Percentiles rank a stretch among this genome's conserved stretches.
These are phyloP conservation scores for Diophrys sp. DNA, from an alignment of 73 alveolate genomes.

Conservation along the genomic window DNA sequence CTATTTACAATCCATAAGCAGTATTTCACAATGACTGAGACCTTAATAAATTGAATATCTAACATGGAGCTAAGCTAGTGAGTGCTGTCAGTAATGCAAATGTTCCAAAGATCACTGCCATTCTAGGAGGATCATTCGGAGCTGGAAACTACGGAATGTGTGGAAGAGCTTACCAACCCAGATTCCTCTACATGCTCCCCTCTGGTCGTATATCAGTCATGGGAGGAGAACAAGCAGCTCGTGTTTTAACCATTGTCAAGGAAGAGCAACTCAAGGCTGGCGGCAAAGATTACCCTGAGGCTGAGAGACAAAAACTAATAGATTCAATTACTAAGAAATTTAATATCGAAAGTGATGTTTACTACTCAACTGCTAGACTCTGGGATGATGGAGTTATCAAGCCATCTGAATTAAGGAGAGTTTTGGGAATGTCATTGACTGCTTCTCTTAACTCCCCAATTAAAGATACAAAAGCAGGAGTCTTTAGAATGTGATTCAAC, in stretches of 20 bases:
- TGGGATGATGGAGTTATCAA: constrained; percentile 97
- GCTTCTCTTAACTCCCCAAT: constrained; percentile 57
- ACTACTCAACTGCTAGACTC: constrained; percentile 86
- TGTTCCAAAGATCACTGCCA: constrained; percentile 88
- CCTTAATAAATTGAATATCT: no score
- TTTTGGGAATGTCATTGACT: constrained; percentile 70
- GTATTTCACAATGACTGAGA: no score
- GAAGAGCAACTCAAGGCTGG: constrained; percentile 22
- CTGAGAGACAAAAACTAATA: constrained; percentile 46
- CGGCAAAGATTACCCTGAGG: constrained; percentile 41
- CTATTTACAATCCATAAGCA: no score
- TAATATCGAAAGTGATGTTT: constrained; percentile 77
- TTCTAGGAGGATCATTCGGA: constrained; percentile 93
- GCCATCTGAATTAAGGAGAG: constrained; percentile 72
- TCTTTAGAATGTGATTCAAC: constrained; percentile 68
- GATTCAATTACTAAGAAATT: constrained; percentile 45
- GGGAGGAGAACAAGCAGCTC: constrained; percentile 97
- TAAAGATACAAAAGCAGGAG: constrained; percentile 61
- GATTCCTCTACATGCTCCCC: constrained; percentile 92
- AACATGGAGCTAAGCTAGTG: constrained; percentile 97
- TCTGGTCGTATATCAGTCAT: constrained; percentile 87
- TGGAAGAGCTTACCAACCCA: constrained; percentile 95
- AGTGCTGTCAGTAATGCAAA: constrained; percentile 92
- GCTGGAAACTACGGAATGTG: constrained; percentile 99
- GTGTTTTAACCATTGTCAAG: constrained; percentile 52